Base-by-base conservation (phyloP, 805 yeast species). In the Sugiyamaella smithiae region DNA sequence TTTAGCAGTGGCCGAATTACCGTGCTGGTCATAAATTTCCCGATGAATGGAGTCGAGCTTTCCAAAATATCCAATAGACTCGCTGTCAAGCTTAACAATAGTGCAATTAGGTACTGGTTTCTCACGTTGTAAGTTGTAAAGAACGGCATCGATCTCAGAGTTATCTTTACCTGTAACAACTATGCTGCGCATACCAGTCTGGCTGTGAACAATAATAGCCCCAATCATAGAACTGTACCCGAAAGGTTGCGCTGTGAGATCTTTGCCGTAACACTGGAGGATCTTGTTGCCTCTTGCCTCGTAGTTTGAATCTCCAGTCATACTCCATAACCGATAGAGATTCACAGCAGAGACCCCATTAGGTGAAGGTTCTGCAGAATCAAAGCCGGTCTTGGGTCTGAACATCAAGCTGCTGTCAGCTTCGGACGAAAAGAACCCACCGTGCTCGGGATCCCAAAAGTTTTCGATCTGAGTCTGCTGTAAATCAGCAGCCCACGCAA, bases 291-390 rank as follows among this genome's bases (percentile, higher is more conserved):
- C 59, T 23, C 45, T 28, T 25, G 14, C 20, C 28, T 48, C 51
- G 44, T 45, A 57, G 8, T 37, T 47, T n/a, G 42, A 20, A 9
- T 48, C 40, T 4, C 48, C 49, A 8, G 48, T 32, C 19, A 57
- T 37, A 11, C 49, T 37, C 23, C 35, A 48, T 5, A 68, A 61
- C 5, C 67, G 49, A 41, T 38, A 48, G 22, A 69, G 56, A 46
- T 69, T 69, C 23, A 36, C 24, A 2, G 62, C 59, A 0, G 72
- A 58, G 0, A 69, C 56, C 11, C 69, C 68, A 44, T 69, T 66
- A 17, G 70, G 55, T 24, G 67, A 60, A 1, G 73, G 73, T 51
- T 66, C 71, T 1, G 68, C 67, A 17, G 63, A 48, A 45, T 69
- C 73, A 33, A 63, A 63, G 12, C 63, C 66, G 43, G 53, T 49